Evolutionary conservation across 208 protist species (phyloP).

Genomic region (Leishmania aethiopica): DNA sequence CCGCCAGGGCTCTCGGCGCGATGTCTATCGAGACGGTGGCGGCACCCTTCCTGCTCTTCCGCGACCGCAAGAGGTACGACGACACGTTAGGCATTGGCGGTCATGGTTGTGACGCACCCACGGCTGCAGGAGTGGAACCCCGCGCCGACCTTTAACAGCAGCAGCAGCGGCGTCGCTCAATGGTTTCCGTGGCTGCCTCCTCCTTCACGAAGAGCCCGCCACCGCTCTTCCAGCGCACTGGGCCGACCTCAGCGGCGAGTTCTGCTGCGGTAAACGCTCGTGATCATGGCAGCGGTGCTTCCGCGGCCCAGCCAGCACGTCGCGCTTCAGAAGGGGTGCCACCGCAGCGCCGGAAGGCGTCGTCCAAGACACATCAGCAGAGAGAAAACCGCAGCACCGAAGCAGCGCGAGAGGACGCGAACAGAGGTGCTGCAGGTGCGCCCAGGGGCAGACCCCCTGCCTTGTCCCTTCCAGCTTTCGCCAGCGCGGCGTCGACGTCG

Average conservation of each 20-base stretch:
- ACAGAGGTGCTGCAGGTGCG: not conserved
- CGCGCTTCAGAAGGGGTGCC: not conserved
- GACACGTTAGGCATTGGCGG: not conserved
- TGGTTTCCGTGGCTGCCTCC: not conserved
- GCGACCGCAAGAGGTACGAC: not conserved
- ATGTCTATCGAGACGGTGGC: conserved; percentile 16
- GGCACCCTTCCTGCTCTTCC: conserved; percentile 24
- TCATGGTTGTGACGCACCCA: not conserved
- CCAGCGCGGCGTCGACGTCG: not conserved
- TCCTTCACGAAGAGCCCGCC: not conserved
- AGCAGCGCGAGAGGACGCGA: not conserved
- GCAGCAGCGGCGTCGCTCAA: not conserved
- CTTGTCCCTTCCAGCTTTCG: not conserved
- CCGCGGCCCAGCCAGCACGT: not conserved
- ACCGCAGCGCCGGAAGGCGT: not conserved
- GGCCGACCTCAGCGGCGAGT: not conserved
- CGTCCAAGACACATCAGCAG: not conserved
- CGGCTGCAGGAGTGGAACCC: not conserved
- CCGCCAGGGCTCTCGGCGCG: not conserved
- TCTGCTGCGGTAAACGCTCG: not conserved
- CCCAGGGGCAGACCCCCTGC: not conserved
- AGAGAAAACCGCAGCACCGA: not conserved
- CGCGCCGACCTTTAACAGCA: not conserved
- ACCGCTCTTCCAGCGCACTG: not conserved
- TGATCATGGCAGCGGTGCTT: not conserved